Conservation (phyloP, 352 stramenopile genomes). For the Pythium insidiosum region DNA sequence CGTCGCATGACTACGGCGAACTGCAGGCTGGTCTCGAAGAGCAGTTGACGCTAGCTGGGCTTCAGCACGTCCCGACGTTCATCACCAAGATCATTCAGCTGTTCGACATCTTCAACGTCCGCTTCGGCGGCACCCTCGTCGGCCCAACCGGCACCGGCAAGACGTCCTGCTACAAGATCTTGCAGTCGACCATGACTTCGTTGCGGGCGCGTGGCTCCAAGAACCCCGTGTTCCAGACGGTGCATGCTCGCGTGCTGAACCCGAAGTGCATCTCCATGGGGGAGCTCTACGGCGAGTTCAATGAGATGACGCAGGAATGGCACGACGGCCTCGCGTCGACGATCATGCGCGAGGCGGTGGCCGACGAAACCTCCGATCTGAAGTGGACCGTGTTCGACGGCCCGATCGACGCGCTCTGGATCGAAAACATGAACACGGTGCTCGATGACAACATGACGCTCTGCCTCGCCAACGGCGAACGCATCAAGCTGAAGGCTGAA, state of each 20-base stretch:
- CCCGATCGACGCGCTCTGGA: conserved; percentile 85
- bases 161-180: conserved; percentile 58
- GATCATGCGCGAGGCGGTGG: conserved; percentile 40
- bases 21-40: conserved; percentile 31
- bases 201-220: conserved; percentile 25
- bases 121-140: conserved; percentile 73
- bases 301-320: conserved; percentile 68
- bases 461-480: conserved; percentile 81
- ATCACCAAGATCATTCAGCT: conserved; percentile 87
- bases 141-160: conserved; percentile 61
- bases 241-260: conserved; percentile 42
- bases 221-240: conserved; percentile 55
- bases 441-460: conserved; percentile 40
- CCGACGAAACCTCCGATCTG: conserved; percentile 25
- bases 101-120: conserved; percentile 86
- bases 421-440: conserved; percentile 91
- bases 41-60: conserved; percentile 23
- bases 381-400: conserved; percentile 85
- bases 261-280: conserved; percentile 51
- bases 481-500: conserved; percentile 56
- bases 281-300: conserved; percentile 60
- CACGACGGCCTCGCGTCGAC: conserved; percentile 43
- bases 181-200: conserved; percentile 61
- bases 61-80: conserved; percentile 44
- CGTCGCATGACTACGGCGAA: conserved; percentile 51